Conservation (phyloP, 139 green algal genomes). For the Auxenochlorella pyrenoidosa region DNA sequence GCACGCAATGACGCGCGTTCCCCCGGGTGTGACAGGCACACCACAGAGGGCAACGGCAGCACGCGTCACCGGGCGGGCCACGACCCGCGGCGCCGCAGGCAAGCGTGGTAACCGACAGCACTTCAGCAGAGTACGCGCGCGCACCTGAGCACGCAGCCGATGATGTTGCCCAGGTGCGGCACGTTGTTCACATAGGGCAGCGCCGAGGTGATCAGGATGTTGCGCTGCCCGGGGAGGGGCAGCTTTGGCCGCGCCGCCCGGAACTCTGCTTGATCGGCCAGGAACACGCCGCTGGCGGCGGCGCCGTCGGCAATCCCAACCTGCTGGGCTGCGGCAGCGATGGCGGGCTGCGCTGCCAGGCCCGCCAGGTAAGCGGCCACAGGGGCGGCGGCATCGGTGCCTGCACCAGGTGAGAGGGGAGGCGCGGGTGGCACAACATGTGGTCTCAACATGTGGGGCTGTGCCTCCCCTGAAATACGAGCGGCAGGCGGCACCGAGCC, state of each 20-base stretch:
- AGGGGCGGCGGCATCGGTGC: neutral
- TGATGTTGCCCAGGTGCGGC: constrained; percentile 99
- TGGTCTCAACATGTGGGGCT: no score
- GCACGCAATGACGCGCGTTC: neutral
- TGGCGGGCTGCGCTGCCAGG: constrained; percentile 12
- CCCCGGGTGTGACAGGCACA: neutral
- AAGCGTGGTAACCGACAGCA: no score
- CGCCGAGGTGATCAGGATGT: constrained; percentile 90
- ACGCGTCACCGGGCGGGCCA: no score
- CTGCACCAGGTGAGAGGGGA: neutral
- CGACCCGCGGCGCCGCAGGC: no score
- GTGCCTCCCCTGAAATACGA: no score
- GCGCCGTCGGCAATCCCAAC: neutral
- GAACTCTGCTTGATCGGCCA: constrained; percentile 50
- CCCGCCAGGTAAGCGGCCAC: constrained; percentile 9
- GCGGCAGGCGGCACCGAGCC: no score
- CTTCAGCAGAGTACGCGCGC: no score
- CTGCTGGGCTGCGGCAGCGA: constrained; percentile 6
- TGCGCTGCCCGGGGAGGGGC: constrained; percentile 63
- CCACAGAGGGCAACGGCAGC: neutral
- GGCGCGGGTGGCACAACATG: neutral
- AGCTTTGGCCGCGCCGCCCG: constrained; percentile 53
- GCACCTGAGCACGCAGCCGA: constrained; percentile 92
- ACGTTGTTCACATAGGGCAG: constrained; percentile 99
- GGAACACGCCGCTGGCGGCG: constrained; percentile 22